Conservation (phyloP, 2,329 filamentous ascomycete species). For the Anthostomella pinea region DNA sequence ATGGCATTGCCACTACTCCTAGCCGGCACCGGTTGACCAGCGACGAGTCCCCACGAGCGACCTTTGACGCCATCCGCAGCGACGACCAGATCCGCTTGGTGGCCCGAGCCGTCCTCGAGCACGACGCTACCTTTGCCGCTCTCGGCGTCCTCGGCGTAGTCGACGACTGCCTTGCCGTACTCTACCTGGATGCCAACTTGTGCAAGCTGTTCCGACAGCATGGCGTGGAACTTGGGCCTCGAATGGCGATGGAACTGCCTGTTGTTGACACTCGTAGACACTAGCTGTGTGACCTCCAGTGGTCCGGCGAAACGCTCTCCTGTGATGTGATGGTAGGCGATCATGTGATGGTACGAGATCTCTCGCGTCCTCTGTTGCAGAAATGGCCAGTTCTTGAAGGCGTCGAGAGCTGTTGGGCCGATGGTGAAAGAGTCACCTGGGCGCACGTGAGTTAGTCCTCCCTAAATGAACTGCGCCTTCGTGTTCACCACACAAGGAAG, state of each 20-base stretch:
- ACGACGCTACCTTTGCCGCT: conserved; percentile 9
- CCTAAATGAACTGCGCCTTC: too few species aligned
- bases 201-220: conserved; percentile 3
- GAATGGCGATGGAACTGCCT: conserved; percentile 6
- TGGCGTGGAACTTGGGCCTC: conserved; percentile 3
- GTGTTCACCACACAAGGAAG: neutral
- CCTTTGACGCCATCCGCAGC: conserved; percentile 31
- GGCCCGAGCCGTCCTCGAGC: conserved; percentile 9
- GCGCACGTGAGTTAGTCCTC: too few species aligned
- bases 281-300: neutral
- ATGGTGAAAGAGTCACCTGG: too few species aligned
- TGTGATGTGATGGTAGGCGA: too few species aligned
- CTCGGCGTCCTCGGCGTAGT: conserved; percentile 5
- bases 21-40: conserved; percentile 19
- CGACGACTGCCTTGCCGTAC: conserved; percentile 3
- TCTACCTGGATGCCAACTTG: conserved; percentile 6
- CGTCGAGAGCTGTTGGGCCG: too few species aligned
- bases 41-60: conserved; percentile 21
- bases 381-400: too few species aligned
- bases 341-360: too few species aligned
- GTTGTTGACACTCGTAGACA: neutral
- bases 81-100: conserved; percentile 28
- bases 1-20: conserved; percentile 24
- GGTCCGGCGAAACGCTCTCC: too few species aligned
- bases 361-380: too few species aligned